Evolutionary conservation across 805 yeast species (phyloP).

Genomic region (Lipomyces sp.): DNA sequence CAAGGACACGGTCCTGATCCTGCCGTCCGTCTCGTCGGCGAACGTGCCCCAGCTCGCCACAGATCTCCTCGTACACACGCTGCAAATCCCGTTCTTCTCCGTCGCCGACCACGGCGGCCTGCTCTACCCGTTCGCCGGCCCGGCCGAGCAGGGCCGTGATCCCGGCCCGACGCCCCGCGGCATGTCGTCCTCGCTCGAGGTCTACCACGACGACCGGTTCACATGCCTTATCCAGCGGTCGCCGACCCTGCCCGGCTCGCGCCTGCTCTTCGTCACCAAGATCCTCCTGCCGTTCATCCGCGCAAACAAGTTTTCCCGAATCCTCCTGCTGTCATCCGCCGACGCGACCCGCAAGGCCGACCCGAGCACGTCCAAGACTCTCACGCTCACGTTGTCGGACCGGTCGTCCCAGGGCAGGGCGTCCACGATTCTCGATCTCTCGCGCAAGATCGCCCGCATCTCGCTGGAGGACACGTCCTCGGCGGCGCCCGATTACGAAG

Average conservation of each 20-base stretch:
- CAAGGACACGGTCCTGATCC: constrained; percentile 39
- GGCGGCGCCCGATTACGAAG: neutral
- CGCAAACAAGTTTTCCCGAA: constrained; percentile 42
- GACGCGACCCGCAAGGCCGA: constrained; percentile 45
- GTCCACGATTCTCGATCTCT: constrained; percentile 3
- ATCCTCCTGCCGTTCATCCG: constrained; percentile 51
- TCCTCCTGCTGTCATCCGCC: constrained; percentile 66
- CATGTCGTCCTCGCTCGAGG: constrained; percentile 62
- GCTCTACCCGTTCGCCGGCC: constrained; percentile 81
- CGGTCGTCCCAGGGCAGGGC: neutral
- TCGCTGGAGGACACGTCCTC: constrained; percentile 4
- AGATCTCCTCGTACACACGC: constrained; percentile 70
- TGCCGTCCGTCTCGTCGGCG: constrained; percentile 84
- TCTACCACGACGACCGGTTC: constrained; percentile 47
- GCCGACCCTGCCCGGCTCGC: constrained; percentile 70
- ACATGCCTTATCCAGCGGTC: constrained; percentile 77
- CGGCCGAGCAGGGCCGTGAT: constrained; percentile 46
- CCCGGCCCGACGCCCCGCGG: constrained; percentile 34
- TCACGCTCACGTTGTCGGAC: constrained; percentile 1
- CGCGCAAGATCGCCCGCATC: constrained; percentile 6
- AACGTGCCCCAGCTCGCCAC: constrained; percentile 81
- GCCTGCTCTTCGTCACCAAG: constrained; percentile 49
- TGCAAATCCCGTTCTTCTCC: constrained; percentile 51
- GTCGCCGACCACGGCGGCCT: constrained; percentile 53
- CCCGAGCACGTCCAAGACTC: constrained; percentile 13